Conservation (phyloP, 345 rosid genomes). For the Eucalyptus erythrocorys region DNA sequence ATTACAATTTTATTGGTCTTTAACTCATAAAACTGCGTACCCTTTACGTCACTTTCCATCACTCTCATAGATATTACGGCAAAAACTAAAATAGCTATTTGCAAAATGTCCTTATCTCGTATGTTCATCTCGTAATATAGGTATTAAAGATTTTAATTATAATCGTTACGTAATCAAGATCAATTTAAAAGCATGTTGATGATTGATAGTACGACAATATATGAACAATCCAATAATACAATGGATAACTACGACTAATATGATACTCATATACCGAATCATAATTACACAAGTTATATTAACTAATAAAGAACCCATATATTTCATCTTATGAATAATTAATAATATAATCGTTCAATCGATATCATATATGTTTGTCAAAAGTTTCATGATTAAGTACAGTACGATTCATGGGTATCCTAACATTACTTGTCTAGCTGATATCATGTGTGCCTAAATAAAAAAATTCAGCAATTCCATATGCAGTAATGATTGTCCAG, state of each 20-base stretch:
- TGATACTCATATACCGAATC: not conserved
- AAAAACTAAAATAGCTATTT: not conserved
- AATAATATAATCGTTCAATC: not conserved
- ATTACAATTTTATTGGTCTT: not conserved
- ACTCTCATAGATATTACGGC: not conserved
- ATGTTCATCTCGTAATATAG: not conserved
- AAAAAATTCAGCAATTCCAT: not conserved
- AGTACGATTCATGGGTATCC: not conserved
- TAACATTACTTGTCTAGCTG: not conserved
- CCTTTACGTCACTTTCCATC: not conserved
- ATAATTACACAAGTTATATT: not conserved
- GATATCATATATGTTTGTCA: not conserved
- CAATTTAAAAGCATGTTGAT: not conserved
- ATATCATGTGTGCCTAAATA: not conserved
- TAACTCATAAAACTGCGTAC: not conserved
- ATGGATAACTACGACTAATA: not conserved
- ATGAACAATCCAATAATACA: rapidly evolving
- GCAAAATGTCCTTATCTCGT: rapidly evolving
- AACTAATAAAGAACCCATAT: not conserved
- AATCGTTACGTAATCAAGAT: not conserved
- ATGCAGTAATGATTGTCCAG: not conserved
- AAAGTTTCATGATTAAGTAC: not conserved
- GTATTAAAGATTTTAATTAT: not conserved
- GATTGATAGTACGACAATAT: not conserved
- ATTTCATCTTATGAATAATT: not conserved